phyloP scores from a whole-genome alignment of 192 early-diverging fungal species.

The Mycoemilia scoparia region DNA sequence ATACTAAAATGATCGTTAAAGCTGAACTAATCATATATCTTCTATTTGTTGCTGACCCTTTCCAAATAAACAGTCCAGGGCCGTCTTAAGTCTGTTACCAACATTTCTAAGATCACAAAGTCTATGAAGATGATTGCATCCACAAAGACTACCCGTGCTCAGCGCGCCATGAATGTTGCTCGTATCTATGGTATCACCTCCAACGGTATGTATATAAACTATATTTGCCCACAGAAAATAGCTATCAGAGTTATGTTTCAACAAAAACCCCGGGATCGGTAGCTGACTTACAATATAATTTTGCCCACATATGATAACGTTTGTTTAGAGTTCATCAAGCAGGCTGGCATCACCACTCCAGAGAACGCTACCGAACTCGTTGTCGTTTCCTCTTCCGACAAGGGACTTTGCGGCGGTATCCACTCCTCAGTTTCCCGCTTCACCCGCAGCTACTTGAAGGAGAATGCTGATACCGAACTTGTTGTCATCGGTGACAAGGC shows the following conservation, averaged over 20 bases:
- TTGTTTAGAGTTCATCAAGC: constrained; percentile 26
- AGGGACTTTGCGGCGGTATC: constrained; percentile 98
- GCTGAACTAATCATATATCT: neutral
- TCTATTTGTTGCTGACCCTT: neutral
- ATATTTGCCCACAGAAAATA: no score
- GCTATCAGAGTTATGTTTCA: no score
- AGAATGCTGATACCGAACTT: constrained; percentile 34
- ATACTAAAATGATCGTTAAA: neutral
- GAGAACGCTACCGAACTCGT: constrained; percentile 48
- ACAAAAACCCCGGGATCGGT: no score
- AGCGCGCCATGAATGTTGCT: constrained; percentile 75
- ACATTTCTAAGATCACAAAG: constrained; percentile 99
- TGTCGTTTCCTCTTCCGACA: constrained; percentile 81
- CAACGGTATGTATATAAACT: no score
- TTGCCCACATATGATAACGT: no score
- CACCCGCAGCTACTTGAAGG: constrained; percentile 44
- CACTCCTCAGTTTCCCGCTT: constrained; percentile 82
- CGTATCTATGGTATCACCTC: no score
- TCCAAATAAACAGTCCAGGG: constrained; percentile 71
- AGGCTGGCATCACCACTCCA: constrained; percentile 49
- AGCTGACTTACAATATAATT: no score
- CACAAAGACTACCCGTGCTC: constrained; percentile 80
- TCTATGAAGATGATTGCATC: constrained; percentile 99
- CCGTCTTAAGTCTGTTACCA: constrained; percentile 88
- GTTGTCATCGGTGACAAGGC: constrained; percentile 88